phyloP scores from a whole-genome alignment of 345 rosid species.

The Populus pruinosa region DNA sequence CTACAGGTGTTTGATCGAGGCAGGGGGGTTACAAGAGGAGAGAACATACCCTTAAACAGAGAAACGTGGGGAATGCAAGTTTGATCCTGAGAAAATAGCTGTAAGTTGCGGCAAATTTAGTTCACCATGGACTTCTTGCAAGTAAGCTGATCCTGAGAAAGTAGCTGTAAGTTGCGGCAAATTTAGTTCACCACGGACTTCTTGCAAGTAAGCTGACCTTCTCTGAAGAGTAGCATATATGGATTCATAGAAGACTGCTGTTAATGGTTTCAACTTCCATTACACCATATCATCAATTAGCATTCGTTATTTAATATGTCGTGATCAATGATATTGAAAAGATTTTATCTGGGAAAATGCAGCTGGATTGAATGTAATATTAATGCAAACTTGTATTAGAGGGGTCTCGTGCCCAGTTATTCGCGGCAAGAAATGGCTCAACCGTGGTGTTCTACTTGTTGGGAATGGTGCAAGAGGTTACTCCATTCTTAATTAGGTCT shows the following conservation, averaged over 20 bases:
- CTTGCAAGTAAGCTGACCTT: constrained; percentile 49
- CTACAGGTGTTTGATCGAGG: constrained; percentile 62
- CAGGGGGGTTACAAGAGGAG: constrained; percentile 80
- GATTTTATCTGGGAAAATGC: constrained; percentile 7
- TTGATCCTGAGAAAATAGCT: constrained; percentile 43
- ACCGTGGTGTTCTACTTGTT: constrained; percentile 76
- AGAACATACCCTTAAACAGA: constrained; percentile 63
- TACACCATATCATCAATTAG: neutral
- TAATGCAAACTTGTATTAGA: constrained; percentile 87
- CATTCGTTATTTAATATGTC: neutral
- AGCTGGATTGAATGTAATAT: constrained; percentile 76
- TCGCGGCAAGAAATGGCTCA: constrained; percentile 61
- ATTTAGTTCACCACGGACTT: constrained; percentile 74
- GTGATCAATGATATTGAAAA: neutral
- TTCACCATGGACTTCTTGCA: constrained; percentile 75
- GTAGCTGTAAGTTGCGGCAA: constrained; percentile 64
- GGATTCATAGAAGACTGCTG: neutral
- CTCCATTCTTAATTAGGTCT: constrained; percentile 54
- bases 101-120: constrained; percentile 70
- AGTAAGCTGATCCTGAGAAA: constrained; percentile 24
- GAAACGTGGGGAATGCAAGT: constrained; percentile 59
- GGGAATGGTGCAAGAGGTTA: constrained; percentile 77
- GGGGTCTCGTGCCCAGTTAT: constrained; percentile 91
- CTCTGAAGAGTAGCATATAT: neutral
- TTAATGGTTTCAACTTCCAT: neutral